A percentile compares a stretch with the other conserved stretches of the same genome.
Conservation (phyloP, 495 filamentous ascomycete species). For the Aspergillus homomorphus region DNA sequence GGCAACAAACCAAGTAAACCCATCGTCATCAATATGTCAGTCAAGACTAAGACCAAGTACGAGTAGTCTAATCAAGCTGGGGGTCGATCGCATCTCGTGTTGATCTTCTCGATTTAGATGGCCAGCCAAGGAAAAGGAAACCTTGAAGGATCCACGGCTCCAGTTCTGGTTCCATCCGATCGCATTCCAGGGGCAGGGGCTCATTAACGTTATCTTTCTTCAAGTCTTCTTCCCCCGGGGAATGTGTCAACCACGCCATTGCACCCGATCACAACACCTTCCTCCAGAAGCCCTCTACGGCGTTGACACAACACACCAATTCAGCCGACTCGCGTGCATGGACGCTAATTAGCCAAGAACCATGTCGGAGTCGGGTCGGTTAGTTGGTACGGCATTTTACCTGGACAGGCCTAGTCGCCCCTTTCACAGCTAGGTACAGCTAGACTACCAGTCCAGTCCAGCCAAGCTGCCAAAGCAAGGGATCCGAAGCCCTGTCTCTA, state of each 20-base stretch:
- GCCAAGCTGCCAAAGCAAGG: background rate
- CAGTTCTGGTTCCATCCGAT: background rate
- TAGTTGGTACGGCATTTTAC: background rate
- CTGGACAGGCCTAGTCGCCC: background rate
- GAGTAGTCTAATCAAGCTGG: background rate
- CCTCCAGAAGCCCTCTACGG: background rate
- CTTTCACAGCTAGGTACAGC: background rate
- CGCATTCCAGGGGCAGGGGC: constrained; percentile 5
- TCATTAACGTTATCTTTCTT: background rate
- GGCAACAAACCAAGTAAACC: background rate
- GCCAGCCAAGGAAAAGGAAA: constrained; percentile 5
- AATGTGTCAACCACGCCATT: background rate
- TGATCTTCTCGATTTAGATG: constrained; percentile 8
- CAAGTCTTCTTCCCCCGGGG: too few relatives aligned
- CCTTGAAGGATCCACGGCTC: constrained; percentile 14
- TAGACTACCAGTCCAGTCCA: background rate
- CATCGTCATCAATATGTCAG: too few relatives aligned
- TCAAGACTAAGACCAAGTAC: too few relatives aligned
- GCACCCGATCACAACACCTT: background rate
- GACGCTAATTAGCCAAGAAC: background rate
- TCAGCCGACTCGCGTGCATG: too few relatives aligned
- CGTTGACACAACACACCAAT: too few relatives aligned
- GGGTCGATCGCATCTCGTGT: constrained; percentile 4
- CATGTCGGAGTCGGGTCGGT: background rate
- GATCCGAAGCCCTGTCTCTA: background rate